These are phyloP conservation scores for Pythium sp. DNA, from an alignment of 352 stramenopile genomes.

Conservation along the genomic window DNA sequence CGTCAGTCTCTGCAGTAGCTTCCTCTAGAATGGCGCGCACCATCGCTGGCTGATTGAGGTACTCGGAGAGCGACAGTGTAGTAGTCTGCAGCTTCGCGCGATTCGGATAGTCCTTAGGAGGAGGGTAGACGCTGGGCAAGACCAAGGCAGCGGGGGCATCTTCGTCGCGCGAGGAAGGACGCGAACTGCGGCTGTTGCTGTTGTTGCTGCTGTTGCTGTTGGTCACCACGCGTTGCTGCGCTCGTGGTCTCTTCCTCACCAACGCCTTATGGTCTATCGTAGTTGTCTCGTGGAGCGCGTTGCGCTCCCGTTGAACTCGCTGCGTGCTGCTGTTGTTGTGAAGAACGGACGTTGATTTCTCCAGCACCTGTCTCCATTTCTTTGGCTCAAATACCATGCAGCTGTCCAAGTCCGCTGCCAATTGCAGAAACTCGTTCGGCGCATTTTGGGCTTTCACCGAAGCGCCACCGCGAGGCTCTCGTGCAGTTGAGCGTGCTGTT, in stretches of 20 bases:
- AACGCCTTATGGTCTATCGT: background rate
- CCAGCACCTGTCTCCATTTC: constrained; percentile 48
- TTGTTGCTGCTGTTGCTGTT: background rate
- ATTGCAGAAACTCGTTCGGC: constrained; percentile 40
- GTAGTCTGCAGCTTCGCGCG: background rate
- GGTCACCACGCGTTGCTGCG: background rate
- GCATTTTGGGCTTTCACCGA: background rate
- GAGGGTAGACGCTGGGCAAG: background rate
- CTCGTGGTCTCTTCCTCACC: background rate
- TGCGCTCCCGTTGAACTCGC: background rate
- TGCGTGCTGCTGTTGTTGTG: background rate
- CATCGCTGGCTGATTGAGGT: constrained; percentile 44
- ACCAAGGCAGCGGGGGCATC: constrained; percentile 3
- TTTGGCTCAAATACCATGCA: constrained; percentile 63
- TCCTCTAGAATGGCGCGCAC: constrained; percentile 31
- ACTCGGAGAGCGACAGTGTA: constrained; percentile 29
- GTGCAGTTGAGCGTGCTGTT: background rate
- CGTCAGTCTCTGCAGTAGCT: background rate
- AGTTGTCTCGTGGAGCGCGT: background rate
- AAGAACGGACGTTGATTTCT: constrained; percentile 33
- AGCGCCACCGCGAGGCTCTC: background rate
- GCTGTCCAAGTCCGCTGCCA: constrained; percentile 40
- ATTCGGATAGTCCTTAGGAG: background rate
- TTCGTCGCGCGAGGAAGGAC: constrained; percentile 34
- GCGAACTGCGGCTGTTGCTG: background rate